These are phyloP conservation scores for Triticum urartu DNA, from an alignment of 176 grass and related monocot species.

Conservation along the genomic window DNA sequence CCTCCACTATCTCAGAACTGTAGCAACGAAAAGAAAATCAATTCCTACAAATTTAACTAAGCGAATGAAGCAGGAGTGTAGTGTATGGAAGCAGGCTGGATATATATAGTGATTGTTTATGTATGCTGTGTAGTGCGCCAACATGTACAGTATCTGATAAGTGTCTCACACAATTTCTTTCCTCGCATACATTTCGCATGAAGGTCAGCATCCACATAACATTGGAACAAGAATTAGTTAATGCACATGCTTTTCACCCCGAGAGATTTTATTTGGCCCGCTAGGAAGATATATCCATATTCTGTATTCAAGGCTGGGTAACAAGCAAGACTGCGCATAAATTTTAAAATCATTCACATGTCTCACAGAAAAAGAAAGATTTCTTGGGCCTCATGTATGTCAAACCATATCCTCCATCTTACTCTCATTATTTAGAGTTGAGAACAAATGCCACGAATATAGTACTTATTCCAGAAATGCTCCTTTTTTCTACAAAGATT, in stretches of 20 bases:
- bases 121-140: neutral
- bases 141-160: neutral
- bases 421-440: neutral
- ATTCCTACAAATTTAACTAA: neutral
- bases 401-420: neutral
- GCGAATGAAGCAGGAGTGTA: neutral
- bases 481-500: neutral
- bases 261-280: too few species aligned
- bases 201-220: neutral
- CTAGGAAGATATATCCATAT: neutral
- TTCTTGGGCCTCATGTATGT: neutral
- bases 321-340: neutral
- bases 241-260: neutral
- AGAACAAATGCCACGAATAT: neutral
- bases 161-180: neutral
- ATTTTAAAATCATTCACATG: neutral
- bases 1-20: neutral
- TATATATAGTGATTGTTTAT: neutral
- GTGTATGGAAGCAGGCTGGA: neutral
- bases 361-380: neutral
- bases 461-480: neutral
- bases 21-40: neutral
- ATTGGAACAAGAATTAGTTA: neutral
- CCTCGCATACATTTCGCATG: neutral
- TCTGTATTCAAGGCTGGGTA: neutral